Evolutionary conservation across 106 monocot genomes (phyloP).

Genomic region (Chionographis japonica): DNA sequence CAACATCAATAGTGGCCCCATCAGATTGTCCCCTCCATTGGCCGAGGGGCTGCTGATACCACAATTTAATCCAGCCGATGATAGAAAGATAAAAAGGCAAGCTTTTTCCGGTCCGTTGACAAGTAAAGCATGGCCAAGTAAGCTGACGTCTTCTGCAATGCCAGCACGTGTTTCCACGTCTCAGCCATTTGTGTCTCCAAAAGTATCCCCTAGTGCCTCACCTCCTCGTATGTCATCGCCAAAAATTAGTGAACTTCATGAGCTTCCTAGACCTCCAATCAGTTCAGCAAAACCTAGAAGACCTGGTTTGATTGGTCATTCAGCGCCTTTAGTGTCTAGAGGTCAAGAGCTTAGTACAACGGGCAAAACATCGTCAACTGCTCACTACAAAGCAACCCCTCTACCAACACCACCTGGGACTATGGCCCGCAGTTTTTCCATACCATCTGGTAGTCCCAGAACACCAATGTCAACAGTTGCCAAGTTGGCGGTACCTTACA

Average conservation of each 20-base stretch:
- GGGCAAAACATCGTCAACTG: slow-evolving; percentile 13
- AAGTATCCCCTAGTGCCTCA: slow-evolving; percentile 37
- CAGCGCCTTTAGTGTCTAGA: slow-evolving; percentile 69
- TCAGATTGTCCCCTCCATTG: slow-evolving; percentile 32
- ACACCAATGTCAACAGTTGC: slow-evolving; percentile 13
- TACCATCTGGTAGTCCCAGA: slow-evolving; percentile 64
- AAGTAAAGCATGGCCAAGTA: slow-evolving; percentile 35
- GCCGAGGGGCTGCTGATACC: slow-evolving; percentile 15
- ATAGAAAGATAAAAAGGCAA: slow-evolving; percentile 50
- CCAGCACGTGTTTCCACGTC: slow-evolving; percentile 12
- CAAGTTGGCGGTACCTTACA: slow-evolving; percentile 27
- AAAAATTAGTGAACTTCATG: slow-evolving; percentile 73
- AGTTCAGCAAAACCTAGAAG: slow-evolving; percentile 13
- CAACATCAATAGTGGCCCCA: slow-evolving; percentile 34
- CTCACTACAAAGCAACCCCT: slow-evolving; percentile 55
- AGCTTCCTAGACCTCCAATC: slow-evolving; percentile 83
- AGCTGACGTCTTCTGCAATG: slow-evolving; percentile 17
- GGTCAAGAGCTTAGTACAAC: slow-evolving; percentile 31
- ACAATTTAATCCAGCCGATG: slow-evolving; percentile 22
- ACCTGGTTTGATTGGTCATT: slow-evolving; percentile 48
- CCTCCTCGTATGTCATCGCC: slow-evolving; percentile 42
- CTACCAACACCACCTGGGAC: slow-evolving; percentile 66
- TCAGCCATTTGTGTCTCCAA: slow-evolving; percentile 30
- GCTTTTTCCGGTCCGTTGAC: slow-evolving; percentile 58
- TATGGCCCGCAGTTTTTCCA: slow-evolving; percentile 86